A percentile compares a stretch with the other conserved stretches of the same genome.
Conservation (phyloP, 192 early-diverging fungal genomes). For the Chytriomyces sp. region DNA sequence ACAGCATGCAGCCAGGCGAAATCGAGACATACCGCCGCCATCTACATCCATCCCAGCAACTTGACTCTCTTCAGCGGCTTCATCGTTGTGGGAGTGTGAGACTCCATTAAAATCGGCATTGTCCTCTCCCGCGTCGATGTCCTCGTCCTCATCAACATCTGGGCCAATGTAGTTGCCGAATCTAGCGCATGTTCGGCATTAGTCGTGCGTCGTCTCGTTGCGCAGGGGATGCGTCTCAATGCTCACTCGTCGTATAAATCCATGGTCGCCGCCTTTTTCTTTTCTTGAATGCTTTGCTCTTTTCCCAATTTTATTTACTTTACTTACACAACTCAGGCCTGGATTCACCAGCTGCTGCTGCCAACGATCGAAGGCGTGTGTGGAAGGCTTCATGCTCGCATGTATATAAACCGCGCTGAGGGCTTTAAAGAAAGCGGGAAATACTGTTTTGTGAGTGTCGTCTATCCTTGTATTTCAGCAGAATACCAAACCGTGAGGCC, state of each 20-base stretch:
- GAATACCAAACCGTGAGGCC: no score
- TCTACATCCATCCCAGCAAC: slow-evolving; percentile 41
- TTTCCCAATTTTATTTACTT: not conserved
- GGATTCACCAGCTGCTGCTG: no score
- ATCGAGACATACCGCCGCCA: slow-evolving; percentile 26
- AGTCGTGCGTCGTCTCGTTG: no score
- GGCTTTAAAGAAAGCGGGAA: no score
- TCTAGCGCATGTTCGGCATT: not conserved
- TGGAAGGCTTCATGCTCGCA: no score
- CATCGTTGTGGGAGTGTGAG: slow-evolving; percentile 39
- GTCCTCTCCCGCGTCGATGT: slow-evolving; percentile 25
- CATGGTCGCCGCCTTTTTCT: slow-evolving; percentile 9
- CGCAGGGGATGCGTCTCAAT: not conserved
- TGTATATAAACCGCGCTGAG: no score
- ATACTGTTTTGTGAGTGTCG: no score
- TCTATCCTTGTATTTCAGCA: no score
- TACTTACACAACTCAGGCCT: no score
- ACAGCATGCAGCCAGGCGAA: not conserved
- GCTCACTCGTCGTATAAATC: slow-evolving; percentile 47
- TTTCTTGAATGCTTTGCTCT: not conserved
- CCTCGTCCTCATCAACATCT: slow-evolving; percentile 72
- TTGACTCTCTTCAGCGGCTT: slow-evolving; percentile 57
- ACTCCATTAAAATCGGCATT: slow-evolving; percentile 3
- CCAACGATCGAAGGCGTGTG: no score
- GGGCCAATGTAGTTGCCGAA: slow-evolving; percentile 98